Conservation (phyloP, 2,329 filamentous ascomycete genomes). For the Onygenales sp. region DNA sequence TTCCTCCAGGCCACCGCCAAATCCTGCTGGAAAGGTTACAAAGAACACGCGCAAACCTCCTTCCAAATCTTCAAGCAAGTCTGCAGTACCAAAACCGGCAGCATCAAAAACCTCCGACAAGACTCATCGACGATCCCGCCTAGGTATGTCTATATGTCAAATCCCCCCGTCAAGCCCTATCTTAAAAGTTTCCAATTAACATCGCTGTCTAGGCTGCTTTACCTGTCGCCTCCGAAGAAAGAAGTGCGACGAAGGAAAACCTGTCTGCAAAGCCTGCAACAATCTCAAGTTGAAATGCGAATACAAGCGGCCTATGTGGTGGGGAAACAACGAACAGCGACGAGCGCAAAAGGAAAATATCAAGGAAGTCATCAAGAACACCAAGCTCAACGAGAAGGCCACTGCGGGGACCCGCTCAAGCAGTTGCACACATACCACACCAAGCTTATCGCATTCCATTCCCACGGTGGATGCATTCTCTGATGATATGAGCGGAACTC, state of each 20-base stretch:
- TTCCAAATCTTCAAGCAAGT: constrained; percentile 4
- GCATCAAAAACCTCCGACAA: constrained; percentile 8
- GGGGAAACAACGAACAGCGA: constrained; percentile 84
- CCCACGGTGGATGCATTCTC: constrained; percentile 73
- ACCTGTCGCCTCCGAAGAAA: constrained; percentile 59
- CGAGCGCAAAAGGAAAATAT: constrained; percentile 85
- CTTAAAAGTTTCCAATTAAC: neutral
- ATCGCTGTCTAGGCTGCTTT: constrained; percentile 44
- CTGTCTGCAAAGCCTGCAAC: constrained; percentile 54
- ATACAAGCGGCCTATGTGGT: constrained; percentile 96
- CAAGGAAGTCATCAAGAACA: constrained; percentile 95
- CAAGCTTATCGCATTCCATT: constrained; percentile 69
- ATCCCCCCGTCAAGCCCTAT: neutral
- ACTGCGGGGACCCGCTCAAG: constrained; percentile 33
- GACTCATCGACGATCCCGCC: constrained; percentile 11
- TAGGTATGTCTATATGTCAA: constrained; percentile 6
- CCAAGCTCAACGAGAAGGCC: constrained; percentile 84
- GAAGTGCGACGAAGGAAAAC: constrained; percentile 60
- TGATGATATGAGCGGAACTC: constrained; percentile 61
- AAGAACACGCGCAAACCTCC: constrained; percentile 8
- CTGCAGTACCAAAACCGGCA: neutral
- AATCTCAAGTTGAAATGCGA: constrained; percentile 79
- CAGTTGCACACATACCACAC: constrained; percentile 51
- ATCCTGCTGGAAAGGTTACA: constrained; percentile 2
- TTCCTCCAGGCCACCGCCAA: constrained; percentile 3